phyloP scores from a whole-genome alignment of 1,284 basidiomycete species.

The Xanthoconium separans region DNA sequence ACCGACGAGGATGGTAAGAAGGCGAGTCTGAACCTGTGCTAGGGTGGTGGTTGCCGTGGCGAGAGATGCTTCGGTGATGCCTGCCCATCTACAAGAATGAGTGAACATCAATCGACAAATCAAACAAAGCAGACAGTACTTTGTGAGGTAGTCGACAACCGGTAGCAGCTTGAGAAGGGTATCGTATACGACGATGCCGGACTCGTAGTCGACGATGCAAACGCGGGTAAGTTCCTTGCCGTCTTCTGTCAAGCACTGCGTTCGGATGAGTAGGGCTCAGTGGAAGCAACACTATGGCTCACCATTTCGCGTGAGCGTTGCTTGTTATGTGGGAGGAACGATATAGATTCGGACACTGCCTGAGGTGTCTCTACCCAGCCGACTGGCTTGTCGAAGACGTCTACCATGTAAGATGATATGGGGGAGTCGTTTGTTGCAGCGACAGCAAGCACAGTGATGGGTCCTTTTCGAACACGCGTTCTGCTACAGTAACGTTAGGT shows the following conservation, averaged over 20 bases:
- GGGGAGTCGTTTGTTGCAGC: conserved; percentile 83
- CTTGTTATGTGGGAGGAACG: conserved; percentile 25
- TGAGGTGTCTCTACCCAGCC: conserved; percentile 78
- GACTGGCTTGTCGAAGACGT: conserved; percentile 58
- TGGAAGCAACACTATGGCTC: conserved; percentile 20
- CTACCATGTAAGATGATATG: conserved; percentile 75
- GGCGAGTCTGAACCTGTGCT: conserved; percentile 68
- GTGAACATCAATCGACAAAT: background rate
- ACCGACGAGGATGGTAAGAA: conserved; percentile 80
- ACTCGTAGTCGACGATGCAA: conserved; percentile 76
- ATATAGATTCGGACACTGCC: conserved; percentile 35
- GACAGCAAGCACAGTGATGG: conserved; percentile 74
- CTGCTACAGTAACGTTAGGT: conserved; percentile 43
- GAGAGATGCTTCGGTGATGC: conserved; percentile 79
- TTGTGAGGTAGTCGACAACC: conserved; percentile 84
- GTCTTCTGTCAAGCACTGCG: conserved; percentile 80
- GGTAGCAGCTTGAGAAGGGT: conserved; percentile 82
- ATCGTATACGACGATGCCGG: conserved; percentile 77
- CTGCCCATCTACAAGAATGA: conserved; percentile 69
- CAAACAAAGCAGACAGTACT: conserved; percentile 39
- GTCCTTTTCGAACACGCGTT: conserved; percentile 53
- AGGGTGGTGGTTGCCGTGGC: conserved; percentile 71
- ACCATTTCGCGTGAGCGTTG: conserved; percentile 73
- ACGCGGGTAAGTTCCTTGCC: conserved; percentile 86
- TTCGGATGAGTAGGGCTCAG: conserved; percentile 3